Conservation (phyloP, 2,329 filamentous ascomycete genomes). For the Colletotrichum viniferum region DNA sequence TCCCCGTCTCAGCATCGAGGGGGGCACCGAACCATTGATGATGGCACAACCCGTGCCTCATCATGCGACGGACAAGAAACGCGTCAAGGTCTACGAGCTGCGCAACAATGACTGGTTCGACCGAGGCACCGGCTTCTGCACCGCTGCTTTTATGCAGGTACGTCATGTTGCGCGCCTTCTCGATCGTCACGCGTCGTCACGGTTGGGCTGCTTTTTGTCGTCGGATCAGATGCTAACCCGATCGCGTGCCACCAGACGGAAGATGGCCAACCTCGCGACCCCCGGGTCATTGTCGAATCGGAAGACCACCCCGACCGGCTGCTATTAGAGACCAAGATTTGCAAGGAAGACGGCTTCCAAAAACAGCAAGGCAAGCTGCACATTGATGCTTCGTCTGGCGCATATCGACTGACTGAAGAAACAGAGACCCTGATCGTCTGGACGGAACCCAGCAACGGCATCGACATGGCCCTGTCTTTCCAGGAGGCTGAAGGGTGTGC, state of each 20-base stretch:
- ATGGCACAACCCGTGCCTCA: conserved; percentile 76
- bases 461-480: conserved; percentile 98
- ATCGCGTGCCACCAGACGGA: conserved; percentile 47
- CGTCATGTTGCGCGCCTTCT: conserved; percentile 35
- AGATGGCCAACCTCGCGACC: conserved; percentile 73
- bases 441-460: conserved; percentile 83
- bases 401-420: conserved; percentile 29
- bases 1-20: conserved; percentile 50
- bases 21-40: conserved; percentile 66
- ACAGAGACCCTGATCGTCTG: conserved; percentile 96
- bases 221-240: not conserved
- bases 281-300: conserved; percentile 87
- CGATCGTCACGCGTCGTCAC: not conserved
- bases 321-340: conserved; percentile 86
- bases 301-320: conserved; percentile 87
- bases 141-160: conserved; percentile 76
- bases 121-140: conserved; percentile 94
- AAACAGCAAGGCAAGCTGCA: conserved; percentile 84
- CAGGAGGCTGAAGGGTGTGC: conserved; percentile 96
- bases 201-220: not conserved
- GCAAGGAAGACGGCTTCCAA: conserved; percentile 94
- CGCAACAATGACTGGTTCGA: conserved; percentile 99
- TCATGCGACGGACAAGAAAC: conserved; percentile 69
- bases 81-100: conserved; percentile 99
- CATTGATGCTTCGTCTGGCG: conserved; percentile 28